Evolutionary conservation across 139 green algal species (phyloP), one percentile per base, ranked within the genome.

Genomic region (Pleodorina starrii): DNA sequence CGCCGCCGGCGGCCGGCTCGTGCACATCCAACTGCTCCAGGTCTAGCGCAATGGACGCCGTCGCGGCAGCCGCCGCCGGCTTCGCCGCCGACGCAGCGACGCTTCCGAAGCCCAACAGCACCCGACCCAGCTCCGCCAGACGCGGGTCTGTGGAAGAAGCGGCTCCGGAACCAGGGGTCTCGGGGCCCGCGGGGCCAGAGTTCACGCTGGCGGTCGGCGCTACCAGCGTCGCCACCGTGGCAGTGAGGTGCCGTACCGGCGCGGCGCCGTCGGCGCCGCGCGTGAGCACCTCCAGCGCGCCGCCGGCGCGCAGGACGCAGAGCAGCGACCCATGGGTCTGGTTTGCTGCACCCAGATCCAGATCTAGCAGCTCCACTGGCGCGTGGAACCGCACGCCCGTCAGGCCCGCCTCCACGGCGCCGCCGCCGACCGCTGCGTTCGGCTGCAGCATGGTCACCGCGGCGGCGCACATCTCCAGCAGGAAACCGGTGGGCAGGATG

Each of bases 381-480:
- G 82, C 46, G 17, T 43, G 82, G 82, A 88, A 79, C 21, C 38
- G 42, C 0, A 88, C 7, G n/a, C 32, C 82, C n/a, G 23, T 3
- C 66, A 88, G 44, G 23, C 42, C 66, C 1, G 1, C 44, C 35
- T 36, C 43, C 5, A 3, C 42, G 0, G 42, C 23, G 6, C 17
- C 32, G 32, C 32, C 32, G 50, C 32, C 23, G n/a, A 14, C 32
- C 14, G 50, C n/a, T 11, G 50, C 76, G 7, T 7, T n/a, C 10
- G 66, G 69, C 69, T 69, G 69, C 25, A 89, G 84, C 68, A 83
- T 23, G n/a, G 48, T 25, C 38, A 60, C 38, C 35, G 84, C 84
- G 1, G 79, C 79, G 2, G 79, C 59, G n/a, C 66, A 68, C 17
- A 89, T 27, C 54, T 93, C 85, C 5, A 91, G 77, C 73, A 93